Conservation (phyloP, 2,329 filamentous ascomycete species). For the Orbilia ellipsospora region DNA sequence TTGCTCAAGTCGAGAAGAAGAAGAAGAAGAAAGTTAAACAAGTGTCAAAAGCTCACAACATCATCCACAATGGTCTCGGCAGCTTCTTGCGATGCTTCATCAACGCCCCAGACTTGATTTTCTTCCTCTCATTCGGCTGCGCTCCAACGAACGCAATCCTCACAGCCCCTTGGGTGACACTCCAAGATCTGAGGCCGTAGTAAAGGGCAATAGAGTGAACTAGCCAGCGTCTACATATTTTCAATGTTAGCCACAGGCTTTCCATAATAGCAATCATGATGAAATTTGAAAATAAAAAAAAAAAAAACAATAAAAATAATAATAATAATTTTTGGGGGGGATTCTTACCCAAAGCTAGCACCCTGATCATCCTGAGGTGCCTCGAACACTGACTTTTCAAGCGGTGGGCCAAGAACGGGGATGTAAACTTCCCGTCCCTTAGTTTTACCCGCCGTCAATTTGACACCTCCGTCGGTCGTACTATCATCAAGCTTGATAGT, state of each 20-base stretch:
- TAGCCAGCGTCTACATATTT: constrained; percentile 77
- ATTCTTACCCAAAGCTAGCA: constrained; percentile 81
- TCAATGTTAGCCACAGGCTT: constrained; percentile 22
- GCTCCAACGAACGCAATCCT: constrained; percentile 83
- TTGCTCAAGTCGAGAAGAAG: background rate
- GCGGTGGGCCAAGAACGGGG: constrained; percentile 64
- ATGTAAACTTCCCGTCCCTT: constrained; percentile 65
- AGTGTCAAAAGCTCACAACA: constrained; percentile 28
- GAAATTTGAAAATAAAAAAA: constrained; percentile 25
- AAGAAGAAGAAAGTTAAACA: no score
- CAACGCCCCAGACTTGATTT: constrained; percentile 28
- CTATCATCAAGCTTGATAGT: constrained; percentile 66
- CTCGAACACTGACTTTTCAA: constrained; percentile 82
- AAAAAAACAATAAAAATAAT: no score
- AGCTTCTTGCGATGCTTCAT: constrained; percentile 33
- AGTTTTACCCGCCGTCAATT: constrained; percentile 66
- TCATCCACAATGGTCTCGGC: constrained; percentile 51
- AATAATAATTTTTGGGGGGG: no score
- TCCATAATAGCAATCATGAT: background rate
- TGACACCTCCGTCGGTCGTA: constrained; percentile 6
- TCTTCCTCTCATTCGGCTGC: constrained; percentile 40
- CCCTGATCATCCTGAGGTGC: constrained; percentile 78
- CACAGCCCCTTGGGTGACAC: constrained; percentile 76
- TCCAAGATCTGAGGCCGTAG: constrained; percentile 87
- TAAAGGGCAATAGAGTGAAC: constrained; percentile 92